Evolutionary conservation across 2,329 filamentous ascomycete genomes (phyloP).

Genomic region (Incumbomyces lentus): DNA sequence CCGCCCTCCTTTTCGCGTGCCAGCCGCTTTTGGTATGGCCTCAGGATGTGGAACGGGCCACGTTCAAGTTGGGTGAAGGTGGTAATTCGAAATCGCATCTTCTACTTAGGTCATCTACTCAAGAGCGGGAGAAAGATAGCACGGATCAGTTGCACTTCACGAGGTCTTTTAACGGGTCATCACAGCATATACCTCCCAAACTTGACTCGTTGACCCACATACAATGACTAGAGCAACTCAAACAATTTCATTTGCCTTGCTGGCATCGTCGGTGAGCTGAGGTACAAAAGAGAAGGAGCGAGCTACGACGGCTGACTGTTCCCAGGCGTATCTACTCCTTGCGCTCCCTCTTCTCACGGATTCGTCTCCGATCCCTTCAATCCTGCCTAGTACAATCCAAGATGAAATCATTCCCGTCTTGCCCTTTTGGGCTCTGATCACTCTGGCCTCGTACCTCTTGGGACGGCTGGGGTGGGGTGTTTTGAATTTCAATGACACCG

Average conservation of each 20-base stretch:
- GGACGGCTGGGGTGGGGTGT: conserved; percentile 87
- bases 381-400: conserved; percentile 20
- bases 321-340: conserved; percentile 19
- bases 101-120: too few species aligned
- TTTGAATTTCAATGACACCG: conserved; percentile 92
- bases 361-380: conserved; percentile 19
- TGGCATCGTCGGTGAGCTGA: conserved; percentile 14
- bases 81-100: too few species aligned
- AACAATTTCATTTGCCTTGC: conserved; percentile 60
- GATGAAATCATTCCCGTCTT: conserved; percentile 75
- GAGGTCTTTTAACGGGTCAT: too few species aligned
- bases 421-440: conserved; percentile 84
- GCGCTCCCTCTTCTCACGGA: conserved; percentile 19
- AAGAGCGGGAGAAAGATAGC: too few species aligned
- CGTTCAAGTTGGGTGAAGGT: too few species aligned
- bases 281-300: neutral
- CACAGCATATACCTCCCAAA: neutral
- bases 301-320: neutral
- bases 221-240: conserved; percentile 88
- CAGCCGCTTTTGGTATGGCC: too few species aligned
- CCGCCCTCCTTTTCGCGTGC: too few species aligned
- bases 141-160: too few species aligned
- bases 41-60: too few species aligned
- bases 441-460: conserved; percentile 84
- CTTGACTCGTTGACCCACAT: neutral